phyloP scores from a whole-genome alignment of 305 asterid genomes.

The Solanum aculeatissimum region DNA sequence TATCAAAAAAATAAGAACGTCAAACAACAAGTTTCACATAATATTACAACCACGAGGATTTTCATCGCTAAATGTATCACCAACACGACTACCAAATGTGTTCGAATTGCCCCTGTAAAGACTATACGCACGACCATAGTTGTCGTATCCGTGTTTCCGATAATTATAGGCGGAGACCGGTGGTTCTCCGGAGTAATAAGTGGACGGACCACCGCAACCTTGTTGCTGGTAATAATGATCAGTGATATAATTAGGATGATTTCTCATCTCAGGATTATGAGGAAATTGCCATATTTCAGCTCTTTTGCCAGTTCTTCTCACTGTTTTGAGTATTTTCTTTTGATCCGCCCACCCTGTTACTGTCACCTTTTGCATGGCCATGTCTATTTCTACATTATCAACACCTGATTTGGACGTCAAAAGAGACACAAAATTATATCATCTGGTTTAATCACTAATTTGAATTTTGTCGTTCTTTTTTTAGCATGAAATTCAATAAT shows the following conservation, averaged over 20 bases:
- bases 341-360: conserved; percentile 66
- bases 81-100: conserved; percentile 33
- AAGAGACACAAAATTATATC: background rate
- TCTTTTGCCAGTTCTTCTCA: conserved; percentile 49
- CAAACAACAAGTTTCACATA: conserved; percentile 23
- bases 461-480: background rate
- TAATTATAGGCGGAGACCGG: conserved; percentile 58
- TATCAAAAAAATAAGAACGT: background rate
- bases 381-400: conserved; percentile 55
- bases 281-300: conserved; percentile 74
- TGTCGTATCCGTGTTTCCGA: conserved; percentile 59
- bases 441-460: background rate
- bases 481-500: background rate
- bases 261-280: conserved; percentile 40
- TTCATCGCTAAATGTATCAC: conserved; percentile 70
- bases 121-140: conserved; percentile 1
- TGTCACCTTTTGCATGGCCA: conserved; percentile 64
- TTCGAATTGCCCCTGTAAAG: conserved; percentile 21
- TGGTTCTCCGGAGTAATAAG: conserved; percentile 25
- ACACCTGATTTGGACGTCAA: conserved; percentile 35
- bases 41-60: conserved; percentile 50
- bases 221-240: conserved; percentile 18
- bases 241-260: conserved; percentile 23
- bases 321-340: conserved; percentile 50
- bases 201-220: conserved; percentile 25